Evolutionary conservation across 2,329 filamentous ascomycete genomes (phyloP), one percentile per base, ranked within the genome.

Genomic region (Aureobasidium pullulans): DNA sequence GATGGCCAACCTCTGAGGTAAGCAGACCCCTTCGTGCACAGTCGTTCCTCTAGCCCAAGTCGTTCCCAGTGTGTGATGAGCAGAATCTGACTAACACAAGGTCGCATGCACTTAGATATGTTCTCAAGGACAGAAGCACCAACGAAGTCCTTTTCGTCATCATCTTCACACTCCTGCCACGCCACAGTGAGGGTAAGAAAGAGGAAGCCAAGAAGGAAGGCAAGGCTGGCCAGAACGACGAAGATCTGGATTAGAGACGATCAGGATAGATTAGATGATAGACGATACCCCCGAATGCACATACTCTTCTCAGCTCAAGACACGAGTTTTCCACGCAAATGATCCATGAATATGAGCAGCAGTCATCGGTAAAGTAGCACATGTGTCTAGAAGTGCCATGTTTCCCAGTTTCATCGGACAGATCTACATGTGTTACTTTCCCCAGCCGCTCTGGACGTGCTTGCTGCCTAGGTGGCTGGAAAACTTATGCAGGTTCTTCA

Each of bases 21-120:
- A 76, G 82, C 72, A 36, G 29, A 15, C 8, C 34, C 34, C n/a
- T 48, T n/a, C 66, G 66, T 6, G 4, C 13, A 52, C 11, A n/a
- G 11, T 6, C 19, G 8, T 5, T 11, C 34, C 36, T 16, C 13
- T 8, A 4, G 7, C 19, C 4, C 13, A 11, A 10, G 36, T 5
- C 8, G 13, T 52, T 6, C 23, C 28, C 19, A 8, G 39, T 15
- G 37, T 19, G n/a, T 60, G 43, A 43, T 15, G 40, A 56, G 40
- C 52, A 44, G 52, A 46, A 56, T 56, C 59, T 69, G 63, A 67
- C 67, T 65, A 60, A 62, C 60, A 34, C 70, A 69, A 89, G 88
- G 79, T 87, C 89, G 78, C 89, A 95, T 76, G 81, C 85, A 66
- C 83, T 95, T 76, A 92, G 92, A 81, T 96, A 97, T 75, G 90